Conservation (phyloP, 2,329 filamentous ascomycete species). For the Scortechinia acanthostroma region DNA sequence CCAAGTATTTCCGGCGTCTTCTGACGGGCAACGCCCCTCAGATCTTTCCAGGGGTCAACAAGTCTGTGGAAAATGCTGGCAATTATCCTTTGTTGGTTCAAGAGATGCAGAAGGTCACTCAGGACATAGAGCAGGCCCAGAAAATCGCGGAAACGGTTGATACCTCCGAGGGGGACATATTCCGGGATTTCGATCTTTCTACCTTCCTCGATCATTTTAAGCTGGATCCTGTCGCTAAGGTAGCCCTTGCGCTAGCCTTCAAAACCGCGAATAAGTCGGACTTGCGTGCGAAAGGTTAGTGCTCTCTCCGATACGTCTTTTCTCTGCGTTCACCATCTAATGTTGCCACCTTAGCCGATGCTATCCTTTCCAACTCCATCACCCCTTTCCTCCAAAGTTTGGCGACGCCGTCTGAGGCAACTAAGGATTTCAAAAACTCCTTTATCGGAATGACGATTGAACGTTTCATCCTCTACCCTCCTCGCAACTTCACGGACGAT, state of each 20-base stretch:
- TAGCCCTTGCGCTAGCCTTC: constrained; percentile 80
- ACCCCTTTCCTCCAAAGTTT: constrained; percentile 72
- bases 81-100: constrained; percentile 76
- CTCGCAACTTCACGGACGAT: constrained; percentile 75
- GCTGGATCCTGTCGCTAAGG: constrained; percentile 80
- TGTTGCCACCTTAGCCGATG: constrained; percentile 66
- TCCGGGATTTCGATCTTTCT: constrained; percentile 91
- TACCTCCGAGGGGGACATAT: constrained; percentile 82
- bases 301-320: neutral
- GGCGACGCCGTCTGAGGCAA: constrained; percentile 53
- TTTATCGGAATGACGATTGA: constrained; percentile 79
- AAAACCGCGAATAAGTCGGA: constrained; percentile 75
- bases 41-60: constrained; percentile 76
- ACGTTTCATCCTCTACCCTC: constrained; percentile 78
- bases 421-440: constrained; percentile 57
- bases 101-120: constrained; percentile 80
- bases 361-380: constrained; percentile 78
- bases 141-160: constrained; percentile 94
- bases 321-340: neutral
- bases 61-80: constrained; percentile 67
- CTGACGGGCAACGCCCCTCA: constrained; percentile 84
- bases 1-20: constrained; percentile 89
- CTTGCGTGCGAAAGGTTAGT: constrained; percentile 78
- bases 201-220: constrained; percentile 96
- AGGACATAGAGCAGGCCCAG: constrained; percentile 73